Evolutionary conservation across 805 yeast genomes (phyloP), one percentile per base, ranked within the genome.

Genomic region (Metschnikowia baotianmanensis): DNA sequence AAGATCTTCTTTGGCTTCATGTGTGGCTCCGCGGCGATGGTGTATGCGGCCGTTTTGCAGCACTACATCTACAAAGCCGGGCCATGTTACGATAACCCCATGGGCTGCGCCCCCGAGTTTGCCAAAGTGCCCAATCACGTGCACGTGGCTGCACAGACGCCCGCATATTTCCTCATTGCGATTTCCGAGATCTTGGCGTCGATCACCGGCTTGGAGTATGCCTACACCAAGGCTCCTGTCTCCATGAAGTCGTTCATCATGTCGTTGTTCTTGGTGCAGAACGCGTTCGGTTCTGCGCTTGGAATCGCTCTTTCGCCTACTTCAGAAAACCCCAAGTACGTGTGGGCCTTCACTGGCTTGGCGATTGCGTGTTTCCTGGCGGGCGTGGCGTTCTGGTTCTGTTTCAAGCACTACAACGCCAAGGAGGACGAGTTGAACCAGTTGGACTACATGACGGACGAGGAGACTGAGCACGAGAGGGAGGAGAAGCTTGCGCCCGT

Each of bases 161-260:
- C 83, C 13, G 83, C 88, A 4, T 86, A 85, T 62, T 73, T 83
- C 31, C 65, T 86, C 48, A 79, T 83, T 61, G 91, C 86, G 10
- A 58, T 83, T 39, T 78, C 89, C 13, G 95, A 86, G 63, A 84
- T 85, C 50, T 76, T 86, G 52, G 89, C 90, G 23, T 82, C 86
- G 38, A 77, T 84, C 53, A 84, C 93, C 17, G 93, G 91, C 53
- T 75, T 83, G 52, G 93, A 86, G 66, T 84, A 83, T 57, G 95
- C 95, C 15, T 86, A 83, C 66, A 80, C 89, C 20, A 82, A 85
- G 67, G 91, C 93, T 5, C 93, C 93, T 30, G 73, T 72, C 7
- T 65, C 74, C 36, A 79, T 80, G 85, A 78, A 78, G 61, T 75
- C 83, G 12, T 75, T 80, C 56, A 74, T 80, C 53, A 78, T 79